Conservation (phyloP, 345 rosid genomes). For the Angophora floribunda region DNA sequence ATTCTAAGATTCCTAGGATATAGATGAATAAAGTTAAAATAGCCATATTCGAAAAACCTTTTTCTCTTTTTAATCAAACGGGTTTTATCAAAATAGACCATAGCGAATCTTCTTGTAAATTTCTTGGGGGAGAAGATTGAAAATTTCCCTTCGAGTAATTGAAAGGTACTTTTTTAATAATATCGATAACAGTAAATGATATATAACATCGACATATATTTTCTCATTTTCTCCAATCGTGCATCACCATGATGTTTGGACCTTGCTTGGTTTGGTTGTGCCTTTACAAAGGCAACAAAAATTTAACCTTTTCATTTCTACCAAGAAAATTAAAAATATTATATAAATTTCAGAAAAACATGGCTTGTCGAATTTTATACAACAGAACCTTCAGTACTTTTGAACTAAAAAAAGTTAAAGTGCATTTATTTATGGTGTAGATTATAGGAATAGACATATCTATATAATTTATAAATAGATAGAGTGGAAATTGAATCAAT, state of each 20-base stretch:
- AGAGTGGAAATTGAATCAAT: background rate
- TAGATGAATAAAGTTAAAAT: background rate
- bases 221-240: background rate
- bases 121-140: background rate
- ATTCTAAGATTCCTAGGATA: background rate
- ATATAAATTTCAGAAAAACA: background rate
- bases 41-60: background rate
- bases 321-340: background rate
- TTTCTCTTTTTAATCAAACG: background rate
- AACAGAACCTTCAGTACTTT: too few relatives aligned
- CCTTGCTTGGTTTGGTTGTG: too few relatives aligned
- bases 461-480: background rate
- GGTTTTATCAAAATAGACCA: too few relatives aligned
- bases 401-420: background rate
- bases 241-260: too few relatives aligned
- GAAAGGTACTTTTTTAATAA: background rate
- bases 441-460: background rate
- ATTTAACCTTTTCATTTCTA: background rate
- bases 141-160: background rate
- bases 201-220: background rate
- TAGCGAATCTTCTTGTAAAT: too few relatives aligned
- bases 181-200: background rate
- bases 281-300: too few relatives aligned
- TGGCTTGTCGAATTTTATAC: background rate
- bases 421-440: fast-evolving